Evolutionary conservation across 345 rosid species (phyloP).

Genomic region (Murraya paniculata): DNA sequence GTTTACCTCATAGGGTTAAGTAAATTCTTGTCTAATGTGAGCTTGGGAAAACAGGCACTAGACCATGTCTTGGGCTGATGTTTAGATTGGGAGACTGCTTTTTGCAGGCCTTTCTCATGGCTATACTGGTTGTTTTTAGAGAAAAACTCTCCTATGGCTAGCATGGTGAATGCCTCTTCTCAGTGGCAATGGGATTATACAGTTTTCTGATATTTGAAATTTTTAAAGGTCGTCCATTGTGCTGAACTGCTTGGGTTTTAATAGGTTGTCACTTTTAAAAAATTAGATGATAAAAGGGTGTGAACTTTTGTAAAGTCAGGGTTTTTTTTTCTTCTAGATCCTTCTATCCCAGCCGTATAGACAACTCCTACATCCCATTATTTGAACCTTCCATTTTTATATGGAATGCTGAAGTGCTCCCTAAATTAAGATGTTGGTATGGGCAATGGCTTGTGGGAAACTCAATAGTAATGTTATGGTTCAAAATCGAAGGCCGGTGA

Average conservation of each 20-base stretch:
- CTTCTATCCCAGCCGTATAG: not conserved
- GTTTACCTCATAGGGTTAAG: not conserved
- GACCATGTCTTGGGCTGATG: not conserved
- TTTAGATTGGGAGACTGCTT: slow-evolving; percentile 1
- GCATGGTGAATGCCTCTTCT: not conserved
- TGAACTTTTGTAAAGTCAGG: not conserved
- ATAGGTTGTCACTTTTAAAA: not conserved
- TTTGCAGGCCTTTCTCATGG: not conserved
- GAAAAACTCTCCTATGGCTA: not conserved
- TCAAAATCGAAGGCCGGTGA: not conserved
- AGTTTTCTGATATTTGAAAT: not conserved
- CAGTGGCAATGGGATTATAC: not conserved
- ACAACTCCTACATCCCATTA: not conserved
- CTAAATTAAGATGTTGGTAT: not conserved
- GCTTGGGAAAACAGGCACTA: not conserved
- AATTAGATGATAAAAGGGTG: not conserved
- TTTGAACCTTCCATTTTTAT: not conserved
- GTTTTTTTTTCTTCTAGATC: not conserved
- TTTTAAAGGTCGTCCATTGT: not conserved
- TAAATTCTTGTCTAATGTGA: not conserved
- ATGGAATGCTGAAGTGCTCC: not conserved
- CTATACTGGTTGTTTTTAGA: not conserved
- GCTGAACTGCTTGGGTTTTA: not conserved
- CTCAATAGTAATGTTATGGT: not conserved
- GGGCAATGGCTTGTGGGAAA: not conserved